phyloP scores from a whole-genome alignment of 495 filamentous ascomycete genomes.

The Durotheca rogersii region DNA sequence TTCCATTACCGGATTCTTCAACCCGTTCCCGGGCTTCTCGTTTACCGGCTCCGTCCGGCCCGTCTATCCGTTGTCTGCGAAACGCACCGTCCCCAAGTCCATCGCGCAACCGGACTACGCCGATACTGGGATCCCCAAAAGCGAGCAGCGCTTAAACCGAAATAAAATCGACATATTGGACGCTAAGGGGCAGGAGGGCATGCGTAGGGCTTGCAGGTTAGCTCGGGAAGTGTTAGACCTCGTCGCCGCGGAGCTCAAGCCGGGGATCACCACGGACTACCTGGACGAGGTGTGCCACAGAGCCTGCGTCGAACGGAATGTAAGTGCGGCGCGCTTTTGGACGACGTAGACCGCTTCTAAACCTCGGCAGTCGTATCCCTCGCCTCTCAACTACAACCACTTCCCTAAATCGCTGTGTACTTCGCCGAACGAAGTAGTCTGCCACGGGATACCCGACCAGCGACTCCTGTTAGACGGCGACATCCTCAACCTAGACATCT shows the following conservation, averaged over 20 bases:
- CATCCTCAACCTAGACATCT: slow-evolving; percentile 84
- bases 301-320: slow-evolving; percentile 85
- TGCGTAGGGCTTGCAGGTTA: slow-evolving; percentile 87
- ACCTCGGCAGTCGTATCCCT: slow-evolving; percentile 89
- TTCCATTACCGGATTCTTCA: slow-evolving; percentile 74
- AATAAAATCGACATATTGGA: slow-evolving; percentile 78
- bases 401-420: slow-evolving; percentile 98
- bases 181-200: slow-evolving; percentile 68
- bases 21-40: slow-evolving; percentile 81
- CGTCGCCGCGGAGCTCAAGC: slow-evolving; percentile 72
- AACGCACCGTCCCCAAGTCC: slow-evolving; percentile 66
- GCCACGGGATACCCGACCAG: slow-evolving; percentile 83
- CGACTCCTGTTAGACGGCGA: slow-evolving; percentile 75
- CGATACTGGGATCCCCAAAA: slow-evolving; percentile 75
- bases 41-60: slow-evolving; percentile 79
- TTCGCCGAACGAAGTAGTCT: slow-evolving; percentile 90
- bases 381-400: slow-evolving; percentile 86
- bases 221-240: slow-evolving; percentile 89
- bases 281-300: slow-evolving; percentile 93
- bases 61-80: slow-evolving; percentile 79
- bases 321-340: slow-evolving; percentile 52
- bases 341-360: no score
- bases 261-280: slow-evolving; percentile 90
- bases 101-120: slow-evolving; percentile 84
- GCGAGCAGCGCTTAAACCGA: slow-evolving; percentile 64